Base-by-base conservation (phyloP, 805 yeast species). In the Wickerhamiella azyma region DNA sequence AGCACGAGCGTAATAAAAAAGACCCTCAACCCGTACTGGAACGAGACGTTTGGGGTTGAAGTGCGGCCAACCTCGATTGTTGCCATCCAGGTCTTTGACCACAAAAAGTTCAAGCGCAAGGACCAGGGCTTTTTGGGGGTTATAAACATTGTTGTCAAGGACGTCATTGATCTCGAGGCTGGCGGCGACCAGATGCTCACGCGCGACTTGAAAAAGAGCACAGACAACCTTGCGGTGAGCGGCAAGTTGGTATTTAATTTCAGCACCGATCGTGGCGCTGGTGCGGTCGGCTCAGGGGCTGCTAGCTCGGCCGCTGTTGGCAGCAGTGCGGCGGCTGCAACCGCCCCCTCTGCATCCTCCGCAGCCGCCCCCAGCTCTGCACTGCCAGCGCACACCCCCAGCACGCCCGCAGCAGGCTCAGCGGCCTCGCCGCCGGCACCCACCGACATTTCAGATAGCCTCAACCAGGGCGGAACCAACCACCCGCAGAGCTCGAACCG, bases 61-160 rank as follows among this genome's bases (percentile, higher is more conserved):
- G 66, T 55, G 19, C 44, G 44, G 50, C 59, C 58, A 32, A 45
- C 48, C 9, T 81, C 94, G 8, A 83, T 88, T 38, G 69, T 92
- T 43, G 94, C 89, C 11, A 77, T 92, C 51, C 97, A 92, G 63
- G 92, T 92, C 7, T 92, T 92, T 65, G 97, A 92, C 63, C 97
- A 89, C 63, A 88, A 86, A 63, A 92, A 92, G 65, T 92, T 92
- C 69, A 92, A 92, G 64, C 86, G 85, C 77, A 88, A 86, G 73
- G 98, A 92, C 62, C 99, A 92, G 65, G 99, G 99, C 5, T 92
- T 92, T 57, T 69, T 92, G 45, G 99, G 99, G 48, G 97, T 92
- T 16, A 92, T 92, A 50, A 92, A 92, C 62, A 75, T 92, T 44
- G 72, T 94, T 53, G 75, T 92, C 26, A 89, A 89, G 37, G 97